phyloP scores from a whole-genome alignment of 129 eudicot species.

The Artemisia argyi region DNA sequence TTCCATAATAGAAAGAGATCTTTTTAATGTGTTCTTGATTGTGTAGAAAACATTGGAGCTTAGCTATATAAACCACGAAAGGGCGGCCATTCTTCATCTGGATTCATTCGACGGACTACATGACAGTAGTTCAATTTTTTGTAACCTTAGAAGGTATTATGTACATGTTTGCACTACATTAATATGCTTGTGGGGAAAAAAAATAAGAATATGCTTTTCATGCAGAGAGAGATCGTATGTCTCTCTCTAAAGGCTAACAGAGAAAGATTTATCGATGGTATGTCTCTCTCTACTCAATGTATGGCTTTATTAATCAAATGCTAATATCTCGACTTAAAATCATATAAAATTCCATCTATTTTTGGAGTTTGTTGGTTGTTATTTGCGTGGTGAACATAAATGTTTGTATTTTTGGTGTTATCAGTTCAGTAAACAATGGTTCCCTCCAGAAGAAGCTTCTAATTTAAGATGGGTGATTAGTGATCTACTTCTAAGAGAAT shows the following conservation, averaged over 20 bases:
- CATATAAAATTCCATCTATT: not conserved
- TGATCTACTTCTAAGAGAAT: slow-evolving; percentile 41
- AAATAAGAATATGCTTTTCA: not conserved
- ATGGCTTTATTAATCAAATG: not conserved
- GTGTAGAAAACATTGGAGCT: slow-evolving; percentile 88
- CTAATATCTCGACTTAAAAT: not conserved
- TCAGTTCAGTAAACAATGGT: slow-evolving; percentile 79
- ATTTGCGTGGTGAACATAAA: not conserved
- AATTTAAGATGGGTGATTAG: slow-evolving; percentile 52
- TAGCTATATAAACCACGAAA: slow-evolving; percentile 76
- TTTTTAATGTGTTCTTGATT: slow-evolving; percentile 4
- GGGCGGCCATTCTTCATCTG: slow-evolving; percentile 72
- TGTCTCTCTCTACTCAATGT: not conserved
- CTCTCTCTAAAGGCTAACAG: slow-evolving; percentile 58
- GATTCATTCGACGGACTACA: slow-evolving; percentile 79
- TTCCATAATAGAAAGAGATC: not conserved
- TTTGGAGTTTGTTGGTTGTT: slow-evolving; percentile 1
- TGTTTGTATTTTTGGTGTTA: slow-evolving; percentile 17
- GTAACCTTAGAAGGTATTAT: slow-evolving; percentile 57
- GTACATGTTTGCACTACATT: not conserved
- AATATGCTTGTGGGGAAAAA: not conserved
- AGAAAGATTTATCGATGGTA: slow-evolving; percentile 51
- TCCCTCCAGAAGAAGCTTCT: slow-evolving; percentile 76
- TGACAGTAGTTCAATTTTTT: slow-evolving; percentile 44
- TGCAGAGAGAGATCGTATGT: not conserved